Percentiles rank a stretch among this genome's conserved stretches.
Evolutionary conservation across 306 rosid genomes (phyloP).

Genomic region (Arachis hypogaea): DNA sequence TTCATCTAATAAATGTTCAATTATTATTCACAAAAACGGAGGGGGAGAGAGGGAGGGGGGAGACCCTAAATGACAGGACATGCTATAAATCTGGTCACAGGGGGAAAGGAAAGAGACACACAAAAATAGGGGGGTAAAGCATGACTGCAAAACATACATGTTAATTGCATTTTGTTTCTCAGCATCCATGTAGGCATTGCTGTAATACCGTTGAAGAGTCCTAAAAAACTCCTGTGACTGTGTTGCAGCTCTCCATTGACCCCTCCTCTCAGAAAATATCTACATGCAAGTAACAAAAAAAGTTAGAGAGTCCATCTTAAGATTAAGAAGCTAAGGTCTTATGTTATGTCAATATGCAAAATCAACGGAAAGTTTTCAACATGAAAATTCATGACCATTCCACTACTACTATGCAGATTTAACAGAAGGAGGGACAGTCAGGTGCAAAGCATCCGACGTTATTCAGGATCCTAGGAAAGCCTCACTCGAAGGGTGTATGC

Average conservation of each 20-base stretch:
- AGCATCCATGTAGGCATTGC: constrained; percentile 72
- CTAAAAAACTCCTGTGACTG: constrained; percentile 84
- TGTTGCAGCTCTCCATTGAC: constrained; percentile 86
- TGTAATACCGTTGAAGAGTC: constrained; percentile 78
- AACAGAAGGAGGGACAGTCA: not conserved
- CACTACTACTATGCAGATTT: not conserved
- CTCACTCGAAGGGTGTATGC: too few species aligned
- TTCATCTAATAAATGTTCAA: not conserved
- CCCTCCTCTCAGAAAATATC: constrained; percentile 89
- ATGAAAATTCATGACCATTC: not conserved
- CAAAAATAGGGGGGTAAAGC: not conserved
- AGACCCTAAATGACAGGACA: not conserved
- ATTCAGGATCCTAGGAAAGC: too few species aligned
- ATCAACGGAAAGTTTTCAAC: constrained; percentile 12
- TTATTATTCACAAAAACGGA: not conserved
- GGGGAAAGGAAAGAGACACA: constrained; percentile 2
- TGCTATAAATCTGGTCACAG: not conserved
- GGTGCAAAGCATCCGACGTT: too few species aligned
- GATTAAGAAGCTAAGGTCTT: not conserved
- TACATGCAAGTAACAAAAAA: constrained; percentile 40
- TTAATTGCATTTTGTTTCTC: constrained; percentile 80
- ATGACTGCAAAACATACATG: constrained; percentile 46
- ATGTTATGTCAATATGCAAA: constrained; percentile 7
- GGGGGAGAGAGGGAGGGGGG: not conserved
- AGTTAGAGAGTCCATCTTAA: not conserved